A percentile compares a stretch with the other conserved stretches of the same genome.
Conservation (phyloP, 768 basidiomycete species). For the Suillus spraguei region DNA sequence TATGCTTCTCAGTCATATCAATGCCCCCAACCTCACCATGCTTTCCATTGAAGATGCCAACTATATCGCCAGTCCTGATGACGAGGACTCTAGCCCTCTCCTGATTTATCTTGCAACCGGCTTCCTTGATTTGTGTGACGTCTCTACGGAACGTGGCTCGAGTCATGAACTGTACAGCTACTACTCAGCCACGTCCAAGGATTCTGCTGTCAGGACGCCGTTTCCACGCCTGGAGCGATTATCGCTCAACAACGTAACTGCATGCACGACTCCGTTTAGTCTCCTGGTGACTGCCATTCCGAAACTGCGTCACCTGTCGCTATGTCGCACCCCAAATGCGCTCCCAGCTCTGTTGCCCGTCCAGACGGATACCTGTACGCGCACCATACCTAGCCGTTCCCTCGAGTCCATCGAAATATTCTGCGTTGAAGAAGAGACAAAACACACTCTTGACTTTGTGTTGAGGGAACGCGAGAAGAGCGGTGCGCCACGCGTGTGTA, state of each 20-base stretch:
- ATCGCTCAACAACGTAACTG: conserved; percentile 39
- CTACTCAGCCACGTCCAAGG: conserved; percentile 18
- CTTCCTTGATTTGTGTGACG: conserved; percentile 15
- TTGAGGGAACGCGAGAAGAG: conserved; percentile 21
- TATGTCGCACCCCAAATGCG: conserved; percentile 22
- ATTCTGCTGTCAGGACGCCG: conserved; percentile 19
- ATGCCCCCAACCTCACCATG: conserved; percentile 39
- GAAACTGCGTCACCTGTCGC: conserved; percentile 22
- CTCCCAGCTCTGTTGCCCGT: conserved; percentile 20
- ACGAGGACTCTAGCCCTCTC: conserved; percentile 42
- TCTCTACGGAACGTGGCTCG: neutral
- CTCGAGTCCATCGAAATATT: conserved; percentile 14
- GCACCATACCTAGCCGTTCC: conserved; percentile 15
- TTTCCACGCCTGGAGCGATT: conserved; percentile 41
- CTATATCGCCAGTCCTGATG: conserved; percentile 42
- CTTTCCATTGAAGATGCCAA: conserved; percentile 49
- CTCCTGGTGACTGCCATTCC: conserved; percentile 21
- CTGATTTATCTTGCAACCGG: conserved; percentile 31
- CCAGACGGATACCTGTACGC: conserved; percentile 12
- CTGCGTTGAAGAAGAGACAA: conserved; percentile 21
- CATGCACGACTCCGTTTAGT: conserved; percentile 26
- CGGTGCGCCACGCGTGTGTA: conserved; percentile 27
- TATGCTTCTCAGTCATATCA: conserved; percentile 41
- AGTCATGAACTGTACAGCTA: neutral
- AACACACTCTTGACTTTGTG: conserved; percentile 15